phyloP scores from a whole-genome alignment of 2,329 filamentous ascomycete genomes.

The Alternaria panax region DNA sequence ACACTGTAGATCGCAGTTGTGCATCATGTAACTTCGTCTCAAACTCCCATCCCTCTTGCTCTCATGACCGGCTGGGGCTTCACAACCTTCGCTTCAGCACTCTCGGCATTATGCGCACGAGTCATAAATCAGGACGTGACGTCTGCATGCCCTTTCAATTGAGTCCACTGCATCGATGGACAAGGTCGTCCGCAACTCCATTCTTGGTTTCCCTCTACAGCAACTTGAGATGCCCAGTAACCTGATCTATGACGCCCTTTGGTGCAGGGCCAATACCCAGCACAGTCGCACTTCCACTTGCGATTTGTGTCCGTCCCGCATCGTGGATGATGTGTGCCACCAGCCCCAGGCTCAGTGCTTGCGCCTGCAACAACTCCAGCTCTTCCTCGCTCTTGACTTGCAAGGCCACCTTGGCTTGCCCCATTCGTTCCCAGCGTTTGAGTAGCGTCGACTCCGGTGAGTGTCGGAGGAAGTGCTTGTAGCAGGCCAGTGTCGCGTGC shows the following conservation, averaged over 20 bases:
- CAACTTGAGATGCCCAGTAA: conserved; percentile 86
- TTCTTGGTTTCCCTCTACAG: conserved; percentile 58
- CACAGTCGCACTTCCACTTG: conserved; percentile 89
- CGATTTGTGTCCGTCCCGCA: conserved; percentile 97
- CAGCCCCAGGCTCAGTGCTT: conserved; percentile 82
- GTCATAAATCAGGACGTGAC: conserved; percentile 9
- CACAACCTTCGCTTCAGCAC: background rate
- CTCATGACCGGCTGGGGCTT: background rate
- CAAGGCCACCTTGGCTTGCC: conserved; percentile 92
- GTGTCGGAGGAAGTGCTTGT: conserved; percentile 76
- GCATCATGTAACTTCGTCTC: background rate
- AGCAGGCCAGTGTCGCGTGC: conserved; percentile 97
- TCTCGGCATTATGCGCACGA: background rate
- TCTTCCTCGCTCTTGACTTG: conserved; percentile 88
- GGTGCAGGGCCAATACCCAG: conserved; percentile 78
- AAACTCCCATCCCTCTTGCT: background rate
- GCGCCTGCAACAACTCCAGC: conserved; percentile 75
- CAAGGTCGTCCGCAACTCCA: background rate
- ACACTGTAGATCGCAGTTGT: background rate
- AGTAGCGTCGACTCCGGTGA: conserved; percentile 69
- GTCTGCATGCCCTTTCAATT: background rate
- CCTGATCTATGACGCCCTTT: conserved; percentile 82
- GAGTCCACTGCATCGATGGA: background rate
- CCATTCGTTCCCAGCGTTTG: conserved; percentile 81
- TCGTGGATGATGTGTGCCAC: conserved; percentile 92